Percentiles rank a stretch among this genome's conserved stretches.
phyloP scores from a whole-genome alignment of 2,329 filamentous ascomycete species.

The Proliferodiscus dingleyae region DNA sequence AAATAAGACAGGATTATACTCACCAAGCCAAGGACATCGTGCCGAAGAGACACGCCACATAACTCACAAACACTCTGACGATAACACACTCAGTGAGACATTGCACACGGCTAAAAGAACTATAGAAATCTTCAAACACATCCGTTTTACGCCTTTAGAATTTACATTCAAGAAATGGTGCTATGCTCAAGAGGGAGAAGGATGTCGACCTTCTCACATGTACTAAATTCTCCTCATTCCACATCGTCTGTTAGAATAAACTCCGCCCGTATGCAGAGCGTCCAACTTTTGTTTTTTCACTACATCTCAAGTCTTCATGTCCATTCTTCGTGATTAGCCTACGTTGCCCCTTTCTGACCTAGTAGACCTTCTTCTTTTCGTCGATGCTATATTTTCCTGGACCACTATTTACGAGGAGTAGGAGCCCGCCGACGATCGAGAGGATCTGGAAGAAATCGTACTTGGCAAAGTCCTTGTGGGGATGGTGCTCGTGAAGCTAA shows the following conservation, averaged over 20 bases:
- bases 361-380: slow-evolving; percentile 99
- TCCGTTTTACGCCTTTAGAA: slow-evolving; percentile 1
- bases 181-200: slow-evolving; percentile 9
- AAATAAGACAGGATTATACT: no score
- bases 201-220: slow-evolving; percentile 2
- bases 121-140: background rate
- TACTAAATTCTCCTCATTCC: slow-evolving; percentile 2
- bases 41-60: no score
- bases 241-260: slow-evolving; percentile 13
- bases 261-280: slow-evolving; percentile 26
- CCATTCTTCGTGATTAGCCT: slow-evolving; percentile 5
- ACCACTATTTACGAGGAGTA: slow-evolving; percentile 97
- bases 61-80: no score
- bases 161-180: slow-evolving; percentile 14
- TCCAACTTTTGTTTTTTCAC: slow-evolving; percentile 17
- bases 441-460: slow-evolving; percentile 99
- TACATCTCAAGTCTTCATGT: slow-evolving; percentile 14
- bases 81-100: no score
- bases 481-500: slow-evolving; percentile 93
- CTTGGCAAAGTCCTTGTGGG: slow-evolving; percentile 99
- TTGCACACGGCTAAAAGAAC: background rate
- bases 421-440: slow-evolving; percentile 93
- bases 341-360: slow-evolving; percentile 23
- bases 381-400: slow-evolving; percentile 97
- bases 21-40: no score